phyloP scores from a whole-genome alignment of 148 eudicot species.

The Chenopodium suecicum region DNA sequence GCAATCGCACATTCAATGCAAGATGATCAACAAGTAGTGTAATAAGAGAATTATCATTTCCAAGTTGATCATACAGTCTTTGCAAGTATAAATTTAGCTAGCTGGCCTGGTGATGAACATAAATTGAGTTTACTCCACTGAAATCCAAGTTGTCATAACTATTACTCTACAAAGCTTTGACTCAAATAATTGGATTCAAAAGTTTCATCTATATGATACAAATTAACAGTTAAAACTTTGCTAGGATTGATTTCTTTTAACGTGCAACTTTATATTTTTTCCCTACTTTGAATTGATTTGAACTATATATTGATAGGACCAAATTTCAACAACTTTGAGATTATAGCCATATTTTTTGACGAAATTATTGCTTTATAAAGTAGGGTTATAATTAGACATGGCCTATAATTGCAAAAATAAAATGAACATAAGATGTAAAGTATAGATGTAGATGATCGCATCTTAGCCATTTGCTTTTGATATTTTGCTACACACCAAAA shows the following conservation, averaged over 20 bases:
- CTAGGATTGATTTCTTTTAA: neutral
- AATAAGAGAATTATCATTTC: neutral
- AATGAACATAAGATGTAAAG: neutral
- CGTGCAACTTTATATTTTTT: neutral
- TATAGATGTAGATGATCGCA: conserved; percentile 15
- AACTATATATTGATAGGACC: neutral
- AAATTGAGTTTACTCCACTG: neutral
- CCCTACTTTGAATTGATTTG: neutral
- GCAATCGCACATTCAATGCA: too few species aligned
- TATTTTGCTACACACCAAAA: conserved; percentile 6
- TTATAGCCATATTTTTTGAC: conserved; percentile 8
- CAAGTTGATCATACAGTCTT: too few species aligned
- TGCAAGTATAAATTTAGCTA: neutral
- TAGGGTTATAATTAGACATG: neutral
- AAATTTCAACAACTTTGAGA: neutral
- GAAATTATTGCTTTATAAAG: neutral
- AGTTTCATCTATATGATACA: conserved; percentile 13
- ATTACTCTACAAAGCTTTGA: conserved; percentile 8
- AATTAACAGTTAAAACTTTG: neutral
- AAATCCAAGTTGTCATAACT: conserved; percentile 2
- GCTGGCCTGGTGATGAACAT: neutral
- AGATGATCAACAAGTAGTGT: too few species aligned
- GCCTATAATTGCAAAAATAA: neutral
- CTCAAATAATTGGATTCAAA: conserved; percentile 27
- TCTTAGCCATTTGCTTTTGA: neutral